These are phyloP conservation scores for Fusarium hostae DNA, from an alignment of 2,329 filamentous ascomycete species.

Conservation along the genomic window DNA sequence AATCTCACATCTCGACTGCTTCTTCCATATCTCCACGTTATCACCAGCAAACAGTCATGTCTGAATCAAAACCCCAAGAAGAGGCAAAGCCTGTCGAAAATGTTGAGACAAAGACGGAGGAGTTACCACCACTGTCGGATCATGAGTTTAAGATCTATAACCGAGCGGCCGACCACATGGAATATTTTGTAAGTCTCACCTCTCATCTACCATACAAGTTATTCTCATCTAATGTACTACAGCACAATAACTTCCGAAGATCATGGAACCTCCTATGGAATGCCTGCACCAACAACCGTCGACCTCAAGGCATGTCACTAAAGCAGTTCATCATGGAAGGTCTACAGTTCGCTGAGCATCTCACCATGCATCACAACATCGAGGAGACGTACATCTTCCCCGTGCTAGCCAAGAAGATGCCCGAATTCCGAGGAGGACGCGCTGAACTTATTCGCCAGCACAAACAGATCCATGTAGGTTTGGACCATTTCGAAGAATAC, in stretches of 20 bases:
- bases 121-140: conserved; percentile 70
- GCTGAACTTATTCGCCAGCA: conserved; percentile 80
- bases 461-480: conserved; percentile 78
- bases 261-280: conserved; percentile 78
- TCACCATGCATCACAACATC: conserved; percentile 83
- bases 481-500: conserved; percentile 75
- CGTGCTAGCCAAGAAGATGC: conserved; percentile 79
- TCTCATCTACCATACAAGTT: not conserved
- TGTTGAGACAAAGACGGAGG: conserved; percentile 28
- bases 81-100: conserved; percentile 10
- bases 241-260: conserved; percentile 82
- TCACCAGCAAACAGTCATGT: conserved; percentile 31
- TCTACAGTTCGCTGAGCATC: conserved; percentile 74
- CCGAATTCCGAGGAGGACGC: conserved; percentile 69
- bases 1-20: not conserved
- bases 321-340: conserved; percentile 75
- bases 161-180: conserved; percentile 78
- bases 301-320: conserved; percentile 72
- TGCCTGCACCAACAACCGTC: conserved; percentile 68
- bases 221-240: not conserved
- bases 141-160: conserved; percentile 78
- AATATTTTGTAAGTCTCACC: conserved; percentile 69
- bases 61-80: conserved; percentile 17
- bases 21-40: not conserved
- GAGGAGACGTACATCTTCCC: conserved; percentile 88